Evolutionary conservation across 179 eudicot species (phyloP).

Genomic region (Silene vulgaris): DNA sequence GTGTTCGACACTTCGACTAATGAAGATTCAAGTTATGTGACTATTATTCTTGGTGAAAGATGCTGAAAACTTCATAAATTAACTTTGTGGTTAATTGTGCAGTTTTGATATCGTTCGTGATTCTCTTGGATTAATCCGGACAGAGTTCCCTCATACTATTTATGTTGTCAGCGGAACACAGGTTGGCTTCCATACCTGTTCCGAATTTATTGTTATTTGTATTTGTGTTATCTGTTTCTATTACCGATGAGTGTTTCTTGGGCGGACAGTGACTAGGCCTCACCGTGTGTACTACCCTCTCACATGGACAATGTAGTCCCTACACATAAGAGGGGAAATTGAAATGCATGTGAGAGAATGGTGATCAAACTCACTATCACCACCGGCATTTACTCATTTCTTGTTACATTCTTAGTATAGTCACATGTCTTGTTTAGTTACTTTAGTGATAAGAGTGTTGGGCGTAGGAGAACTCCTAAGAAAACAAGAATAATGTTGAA

Average conservation of each 20-base stretch:
- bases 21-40: background rate
- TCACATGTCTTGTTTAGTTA: no score
- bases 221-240: background rate
- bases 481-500: no score
- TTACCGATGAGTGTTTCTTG: background rate
- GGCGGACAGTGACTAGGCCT: background rate
- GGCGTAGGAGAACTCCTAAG: no score
- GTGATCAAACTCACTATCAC: background rate
- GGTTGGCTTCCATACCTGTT: constrained; percentile 36
- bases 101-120: constrained; percentile 86
- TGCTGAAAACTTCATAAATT: background rate
- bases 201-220: background rate
- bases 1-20: no score
- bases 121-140: constrained; percentile 71
- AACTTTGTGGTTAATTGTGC: constrained; percentile 25
- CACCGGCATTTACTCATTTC: no score
- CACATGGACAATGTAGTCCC: background rate
- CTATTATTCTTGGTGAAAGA: background rate
- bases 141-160: constrained; percentile 81
- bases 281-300: background rate
- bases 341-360: background rate
- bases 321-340: background rate
- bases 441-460: no score
- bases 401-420: no score
- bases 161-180: constrained; percentile 84